Evolutionary conservation across 148 eudicot species (phyloP), one percentile per base, ranked within the genome.

Genomic region (Euryodendron excelsum): DNA sequence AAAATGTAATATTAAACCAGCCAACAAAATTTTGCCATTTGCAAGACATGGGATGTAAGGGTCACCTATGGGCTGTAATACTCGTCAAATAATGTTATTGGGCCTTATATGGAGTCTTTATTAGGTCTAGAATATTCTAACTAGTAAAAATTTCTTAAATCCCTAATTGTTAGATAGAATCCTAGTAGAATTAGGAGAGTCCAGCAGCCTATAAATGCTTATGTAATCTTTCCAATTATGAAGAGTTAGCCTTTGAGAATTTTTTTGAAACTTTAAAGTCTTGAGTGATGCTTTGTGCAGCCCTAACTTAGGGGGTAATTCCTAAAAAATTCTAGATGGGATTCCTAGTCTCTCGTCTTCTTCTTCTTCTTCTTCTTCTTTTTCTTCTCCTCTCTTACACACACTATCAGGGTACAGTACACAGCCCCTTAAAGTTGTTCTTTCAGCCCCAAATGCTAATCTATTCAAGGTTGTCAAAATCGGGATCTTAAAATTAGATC

Each of bases 351-450:
- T n/a, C n/a, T n/a, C n/a, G n/a, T n/a, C n/a, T n/a, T n/a, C n/a
- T n/a, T n/a, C n/a, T n/a, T n/a, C n/a, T n/a, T n/a, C n/a, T n/a
- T n/a, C n/a, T n/a, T n/a, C n/a, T n/a, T n/a, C n/a, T n/a, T n/a
- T n/a, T n/a, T n/a, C n/a, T n/a, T n/a, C n/a, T n/a, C n/a, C n/a
- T n/a, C n/a, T n/a, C n/a, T n/a, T n/a, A n/a, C n/a, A n/a, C n/a
- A n/a, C n/a, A n/a, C 69, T 65, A 2, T 7, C 44, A 65, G 72
- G 20, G 23, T 39, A 27, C 48, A 21, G 23, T 67, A 15, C 50
- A 2, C 9, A 67, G 50, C 30, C 30, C 50, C 50, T 67, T 67
- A 67, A 67, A 66, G 27, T n/a, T 37, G 71, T 39, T 67, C 71
- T n/a, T 67, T 39, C 25, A n/a, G 48, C 14, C 48, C 52, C 52